These are phyloP conservation scores for Hermanozyma aechmeae DNA, from an alignment of 805 yeast genomes.

Conservation along the genomic window DNA sequence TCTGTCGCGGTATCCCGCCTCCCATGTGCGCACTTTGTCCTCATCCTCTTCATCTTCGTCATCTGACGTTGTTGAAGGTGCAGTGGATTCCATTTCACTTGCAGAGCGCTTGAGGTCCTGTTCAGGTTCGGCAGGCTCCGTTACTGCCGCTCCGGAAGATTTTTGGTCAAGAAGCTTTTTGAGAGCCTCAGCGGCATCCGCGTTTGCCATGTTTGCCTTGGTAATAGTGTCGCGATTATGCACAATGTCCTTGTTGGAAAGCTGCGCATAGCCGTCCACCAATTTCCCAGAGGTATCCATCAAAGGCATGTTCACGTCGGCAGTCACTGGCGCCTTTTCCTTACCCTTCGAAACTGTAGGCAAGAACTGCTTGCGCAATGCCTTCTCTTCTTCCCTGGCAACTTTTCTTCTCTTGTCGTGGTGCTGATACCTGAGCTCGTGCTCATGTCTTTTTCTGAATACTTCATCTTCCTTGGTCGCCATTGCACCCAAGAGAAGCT, in stretches of 20 bases:
- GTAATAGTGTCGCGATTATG: constrained; percentile 52
- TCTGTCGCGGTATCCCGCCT: constrained; percentile 77
- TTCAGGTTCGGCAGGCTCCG: constrained; percentile 9
- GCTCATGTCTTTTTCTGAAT: constrained; percentile 58
- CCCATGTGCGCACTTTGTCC: constrained; percentile 52
- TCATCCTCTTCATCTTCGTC: constrained; percentile 33
- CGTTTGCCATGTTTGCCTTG: constrained; percentile 63
- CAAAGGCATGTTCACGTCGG: constrained; percentile 65
- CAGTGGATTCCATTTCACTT: too few species aligned
- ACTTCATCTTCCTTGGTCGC: constrained; percentile 72
- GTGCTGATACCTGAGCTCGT: constrained; percentile 62
- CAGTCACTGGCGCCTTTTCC: constrained; percentile 65
- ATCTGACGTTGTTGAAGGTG: neutral
- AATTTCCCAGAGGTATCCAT: constrained; percentile 67
- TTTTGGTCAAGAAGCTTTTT: constrained; percentile 26
- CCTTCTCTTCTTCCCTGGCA: constrained; percentile 37
- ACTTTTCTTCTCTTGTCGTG: constrained; percentile 49
- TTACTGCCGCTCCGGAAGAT: constrained; percentile 10
- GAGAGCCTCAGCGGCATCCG: constrained; percentile 57
- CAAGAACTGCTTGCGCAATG: constrained; percentile 33
- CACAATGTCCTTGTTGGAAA: constrained; percentile 65
- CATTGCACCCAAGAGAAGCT: constrained; percentile 52
- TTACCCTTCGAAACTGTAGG: constrained; percentile 60
- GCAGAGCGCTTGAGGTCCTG: constrained; percentile 5
- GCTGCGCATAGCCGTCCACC: constrained; percentile 54